Conservation (phyloP, 495 filamentous ascomycete species). For the Penicillium verhagenii region DNA sequence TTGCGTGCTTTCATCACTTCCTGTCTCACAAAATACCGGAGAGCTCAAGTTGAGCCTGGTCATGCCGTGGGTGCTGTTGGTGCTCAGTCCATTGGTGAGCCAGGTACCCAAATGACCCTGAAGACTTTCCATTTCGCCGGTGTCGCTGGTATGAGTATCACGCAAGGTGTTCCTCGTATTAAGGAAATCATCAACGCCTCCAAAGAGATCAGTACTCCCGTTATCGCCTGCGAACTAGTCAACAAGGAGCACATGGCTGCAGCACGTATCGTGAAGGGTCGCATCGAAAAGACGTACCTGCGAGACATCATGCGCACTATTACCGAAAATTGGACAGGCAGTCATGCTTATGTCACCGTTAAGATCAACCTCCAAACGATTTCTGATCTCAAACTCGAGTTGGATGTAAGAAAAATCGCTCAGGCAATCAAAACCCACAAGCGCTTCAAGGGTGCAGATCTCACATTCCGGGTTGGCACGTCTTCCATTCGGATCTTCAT, state of each 20-base stretch:
- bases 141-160: slow-evolving; percentile 99
- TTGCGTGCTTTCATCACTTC: slow-evolving; percentile 72
- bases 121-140: slow-evolving; percentile 99
- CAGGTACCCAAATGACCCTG: slow-evolving; percentile 98
- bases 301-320: slow-evolving; percentile 67
- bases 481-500: slow-evolving; percentile 58
- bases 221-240: slow-evolving; percentile 80
- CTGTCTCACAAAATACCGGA: slow-evolving; percentile 86
- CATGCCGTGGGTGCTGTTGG: slow-evolving; percentile 97
- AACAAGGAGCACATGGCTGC: slow-evolving; percentile 66
- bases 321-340: slow-evolving; percentile 76
- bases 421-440: slow-evolving; percentile 70
- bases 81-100: slow-evolving; percentile 97
- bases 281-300: slow-evolving; percentile 69
- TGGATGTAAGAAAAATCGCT: slow-evolving; percentile 66
- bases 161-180: slow-evolving; percentile 97
- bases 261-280: slow-evolving; percentile 82
- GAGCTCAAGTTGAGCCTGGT: slow-evolving; percentile 85
- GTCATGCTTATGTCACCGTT: slow-evolving; percentile 70
- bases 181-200: slow-evolving; percentile 99
- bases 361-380: slow-evolving; percentile 76
- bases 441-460: slow-evolving; percentile 67
- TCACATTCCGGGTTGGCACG: slow-evolving; percentile 47
- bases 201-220: slow-evolving; percentile 86
- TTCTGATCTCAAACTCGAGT: slow-evolving; percentile 71